Base-by-base conservation (phyloP, 148 eudicot genomes). In the Cornus kousa region DNA sequence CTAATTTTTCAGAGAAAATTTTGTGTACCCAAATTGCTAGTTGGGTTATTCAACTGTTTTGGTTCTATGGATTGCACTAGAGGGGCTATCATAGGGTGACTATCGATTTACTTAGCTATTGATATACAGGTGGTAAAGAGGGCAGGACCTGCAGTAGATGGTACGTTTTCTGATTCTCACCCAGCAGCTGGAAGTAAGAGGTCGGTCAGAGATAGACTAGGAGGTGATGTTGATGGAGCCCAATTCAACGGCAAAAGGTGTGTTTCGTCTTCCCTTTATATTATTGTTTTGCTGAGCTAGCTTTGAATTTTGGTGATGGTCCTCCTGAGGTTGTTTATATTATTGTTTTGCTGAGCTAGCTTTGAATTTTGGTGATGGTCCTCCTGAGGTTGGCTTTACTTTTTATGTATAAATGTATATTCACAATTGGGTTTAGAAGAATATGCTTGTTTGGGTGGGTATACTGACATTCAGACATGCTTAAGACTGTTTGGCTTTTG, bases 91-190 rank as follows among this genome's bases (percentile, higher is more conserved):
- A 53, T 53, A 53, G 59, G 19, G 12, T 53, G 59, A 12, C 59
- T 28, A 35, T 35, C 1, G 9, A 50, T 67, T 68, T 24, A 57
- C 68, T 72, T 35, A 35, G 22, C 74, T n/a, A 40, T 70, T 32
- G 72, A 74, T 73, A 68, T 74, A 68, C 79, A 91, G 97, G 98
- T 91, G 76, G 94, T 95, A 67, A 90, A 90, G 86, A 93, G 91
- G 80, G 82, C 79, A 28, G 91, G 91, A 59, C 76, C 82, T n/a
- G 83, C 73, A 23, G 65, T 83, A 59, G 85, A 85, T 79, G 81
- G 77, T 70, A 80, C 84, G 13, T 80, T 76, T 77, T 39, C 82
- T 17, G 85, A 83, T 82, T 77, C 80, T 37, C 65, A 57, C 64
- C 78, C 82, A 31, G 77, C 74, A 16, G 77, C 60, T 37, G 94